Evolutionary conservation across 768 basidiomycete genomes (phyloP).

Genomic region (Stropharia rugosoannulata): DNA sequence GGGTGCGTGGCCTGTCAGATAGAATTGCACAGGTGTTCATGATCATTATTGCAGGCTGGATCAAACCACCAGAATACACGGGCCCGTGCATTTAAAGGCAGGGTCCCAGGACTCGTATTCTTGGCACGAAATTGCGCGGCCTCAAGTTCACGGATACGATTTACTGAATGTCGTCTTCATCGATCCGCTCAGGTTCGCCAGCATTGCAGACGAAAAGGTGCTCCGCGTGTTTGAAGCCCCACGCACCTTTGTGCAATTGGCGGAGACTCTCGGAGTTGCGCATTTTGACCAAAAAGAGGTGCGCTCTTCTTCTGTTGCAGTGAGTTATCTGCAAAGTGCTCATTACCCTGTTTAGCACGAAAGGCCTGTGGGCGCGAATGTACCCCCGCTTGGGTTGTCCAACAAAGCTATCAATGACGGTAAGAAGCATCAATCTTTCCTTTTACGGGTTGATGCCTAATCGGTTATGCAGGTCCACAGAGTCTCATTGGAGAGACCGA

Average conservation of each 20-base stretch:
- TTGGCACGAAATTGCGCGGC: conserved; percentile 90
- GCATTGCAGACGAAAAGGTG: conserved; percentile 96
- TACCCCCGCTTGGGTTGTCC: conserved; percentile 91
- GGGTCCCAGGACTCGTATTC: conserved; percentile 1
- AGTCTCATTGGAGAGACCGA: conserved; percentile 22
- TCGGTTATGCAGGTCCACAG: conserved; percentile 15
- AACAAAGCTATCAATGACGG: conserved; percentile 87
- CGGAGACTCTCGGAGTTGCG: conserved; percentile 51
- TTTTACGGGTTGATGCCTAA: not conserved
- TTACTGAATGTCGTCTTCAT: conserved; percentile 79
- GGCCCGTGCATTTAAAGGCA: conserved; percentile 31
- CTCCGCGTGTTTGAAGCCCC: conserved; percentile 93
- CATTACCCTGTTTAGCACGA: conserved; percentile 36
- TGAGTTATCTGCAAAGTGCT: not conserved
- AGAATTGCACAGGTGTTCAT: not conserved
- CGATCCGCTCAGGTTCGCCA: conserved; percentile 75
- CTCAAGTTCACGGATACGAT: conserved; percentile 97
- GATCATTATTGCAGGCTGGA: conserved; percentile 58
- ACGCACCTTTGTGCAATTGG: conserved; percentile 65
- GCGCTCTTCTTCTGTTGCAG: conserved; percentile 9
- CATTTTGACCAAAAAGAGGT: conserved; percentile 53
- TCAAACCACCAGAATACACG: conserved; percentile 91
- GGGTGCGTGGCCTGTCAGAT: conserved; percentile 49
- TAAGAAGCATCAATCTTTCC: conserved; percentile 25
- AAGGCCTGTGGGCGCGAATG: conserved; percentile 78